Evolutionary conservation across 2,329 filamentous ascomycete genomes (phyloP).

Genomic region (Bipolaris victoriae): DNA sequence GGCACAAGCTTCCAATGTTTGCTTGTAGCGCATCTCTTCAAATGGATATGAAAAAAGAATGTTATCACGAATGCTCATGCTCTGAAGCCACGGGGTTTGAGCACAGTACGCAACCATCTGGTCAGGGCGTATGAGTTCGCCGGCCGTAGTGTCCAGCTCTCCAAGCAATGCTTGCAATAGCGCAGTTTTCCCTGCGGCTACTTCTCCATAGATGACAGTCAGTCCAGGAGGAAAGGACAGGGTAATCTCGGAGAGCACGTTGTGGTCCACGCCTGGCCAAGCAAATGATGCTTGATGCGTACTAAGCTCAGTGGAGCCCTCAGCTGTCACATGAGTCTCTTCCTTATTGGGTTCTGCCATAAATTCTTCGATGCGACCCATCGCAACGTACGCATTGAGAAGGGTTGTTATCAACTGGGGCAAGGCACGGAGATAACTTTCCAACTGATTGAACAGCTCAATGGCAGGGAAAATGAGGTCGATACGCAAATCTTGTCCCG

Average conservation of each 20-base stretch:
- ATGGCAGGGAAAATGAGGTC: constrained; percentile 88
- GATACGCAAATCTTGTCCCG: constrained; percentile 71
- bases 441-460: constrained; percentile 78
- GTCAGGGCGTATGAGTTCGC: constrained; percentile 59
- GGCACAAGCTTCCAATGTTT: constrained; percentile 70
- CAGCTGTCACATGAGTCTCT: constrained; percentile 51
- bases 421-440: constrained; percentile 73
- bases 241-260: constrained; percentile 62
- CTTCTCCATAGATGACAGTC: constrained; percentile 67
- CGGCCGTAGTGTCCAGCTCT: constrained; percentile 61
- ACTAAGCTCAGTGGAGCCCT: constrained; percentile 49
- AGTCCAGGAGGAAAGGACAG: constrained; percentile 63
- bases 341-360: constrained; percentile 84
- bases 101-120: constrained; percentile 68
- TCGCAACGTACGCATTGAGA: constrained; percentile 81
- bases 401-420: constrained; percentile 77
- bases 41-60: constrained; percentile 70
- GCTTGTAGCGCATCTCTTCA: constrained; percentile 71
- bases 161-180: constrained; percentile 65
- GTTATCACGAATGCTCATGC: constrained; percentile 72
- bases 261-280: constrained; percentile 72
- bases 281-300: constrained; percentile 73
- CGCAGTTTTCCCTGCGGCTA: constrained; percentile 68
- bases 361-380: constrained; percentile 81
- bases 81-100: constrained; percentile 72